Evolutionary conservation across 2,329 filamentous ascomycete genomes (phyloP).

Genomic region (Trichoderma koningiopsis): DNA sequence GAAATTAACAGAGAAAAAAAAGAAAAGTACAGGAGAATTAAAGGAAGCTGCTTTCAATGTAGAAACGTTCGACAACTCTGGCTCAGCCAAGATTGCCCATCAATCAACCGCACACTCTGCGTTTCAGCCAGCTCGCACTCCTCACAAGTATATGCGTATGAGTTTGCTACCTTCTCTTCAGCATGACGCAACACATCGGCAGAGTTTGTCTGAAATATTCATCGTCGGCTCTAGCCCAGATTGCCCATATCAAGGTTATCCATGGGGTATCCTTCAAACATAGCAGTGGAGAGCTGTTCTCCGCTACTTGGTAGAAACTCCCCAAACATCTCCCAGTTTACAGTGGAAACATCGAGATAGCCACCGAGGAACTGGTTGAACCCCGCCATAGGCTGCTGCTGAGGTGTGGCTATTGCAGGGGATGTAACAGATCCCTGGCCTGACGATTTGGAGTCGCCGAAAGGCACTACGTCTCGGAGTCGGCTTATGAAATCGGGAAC

Average conservation of each 20-base stretch:
- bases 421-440: constrained; percentile 35
- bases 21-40: neutral
- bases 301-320: constrained; percentile 34
- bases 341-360: constrained; percentile 46
- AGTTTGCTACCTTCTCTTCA: neutral
- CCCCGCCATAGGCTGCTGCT: constrained; percentile 31
- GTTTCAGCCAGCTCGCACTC: neutral
- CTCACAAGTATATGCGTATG: neutral
- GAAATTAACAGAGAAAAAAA: neutral
- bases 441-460: constrained; percentile 41
- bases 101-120: neutral
- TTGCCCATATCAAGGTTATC: constrained; percentile 26
- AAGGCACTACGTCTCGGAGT: constrained; percentile 47
- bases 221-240: neutral
- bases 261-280: constrained; percentile 37
- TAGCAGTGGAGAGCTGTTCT: constrained; percentile 36
- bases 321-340: constrained; percentile 53
- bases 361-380: constrained; percentile 50
- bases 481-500: constrained; percentile 50
- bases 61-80: neutral
- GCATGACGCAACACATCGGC: neutral
- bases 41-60: neutral
- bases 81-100: neutral
- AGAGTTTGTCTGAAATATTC: neutral
- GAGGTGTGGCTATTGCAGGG: constrained; percentile 34